A percentile compares a stretch with the other conserved stretches of the same genome.
Evolutionary conservation across 2,329 filamentous ascomycete species (phyloP).

Genomic region (Alternaria sp.): DNA sequence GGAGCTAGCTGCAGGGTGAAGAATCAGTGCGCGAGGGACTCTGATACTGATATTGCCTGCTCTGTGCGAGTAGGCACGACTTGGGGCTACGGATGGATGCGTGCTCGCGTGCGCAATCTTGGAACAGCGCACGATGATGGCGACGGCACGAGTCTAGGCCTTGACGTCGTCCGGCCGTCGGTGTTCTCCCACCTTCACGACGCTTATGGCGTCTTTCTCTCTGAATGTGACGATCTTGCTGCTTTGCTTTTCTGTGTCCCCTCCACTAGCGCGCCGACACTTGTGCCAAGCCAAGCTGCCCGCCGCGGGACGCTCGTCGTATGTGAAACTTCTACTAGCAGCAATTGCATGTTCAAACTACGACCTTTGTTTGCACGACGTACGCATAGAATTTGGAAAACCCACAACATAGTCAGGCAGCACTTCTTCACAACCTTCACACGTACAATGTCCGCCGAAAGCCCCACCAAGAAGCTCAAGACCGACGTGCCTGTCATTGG

Average conservation of each 20-base stretch:
- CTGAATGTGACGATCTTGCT: background rate
- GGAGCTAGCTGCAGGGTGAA: constrained; percentile 8
- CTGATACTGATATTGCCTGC: constrained; percentile 10
- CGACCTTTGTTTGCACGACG: constrained; percentile 9
- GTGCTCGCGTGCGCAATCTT: constrained; percentile 47
- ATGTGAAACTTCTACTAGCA: constrained; percentile 18
- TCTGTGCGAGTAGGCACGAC: constrained; percentile 38
- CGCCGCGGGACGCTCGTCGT: constrained; percentile 14
- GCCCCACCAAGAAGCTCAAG: constrained; percentile 80
- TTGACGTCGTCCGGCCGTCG: constrained; percentile 8
- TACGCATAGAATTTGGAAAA: background rate
- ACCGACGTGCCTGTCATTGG: constrained; percentile 75
- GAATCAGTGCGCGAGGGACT: constrained; percentile 15
- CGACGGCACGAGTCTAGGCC: constrained; percentile 7
- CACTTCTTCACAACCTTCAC: background rate
- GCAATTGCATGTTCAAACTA: constrained; percentile 29
- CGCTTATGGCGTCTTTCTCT: background rate
- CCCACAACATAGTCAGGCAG: background rate
- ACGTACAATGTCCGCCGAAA: constrained; percentile 44
- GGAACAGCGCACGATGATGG: constrained; percentile 18
- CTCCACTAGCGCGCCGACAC: constrained; percentile 16
- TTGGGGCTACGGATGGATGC: constrained; percentile 37
- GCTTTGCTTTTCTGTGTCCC: constrained; percentile 7
- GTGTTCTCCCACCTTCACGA: background rate
- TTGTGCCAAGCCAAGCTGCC: constrained; percentile 21